These are phyloP conservation scores for Geranium rotundifolium DNA, from an alignment of 345 rosid species.

Conservation along the genomic window DNA sequence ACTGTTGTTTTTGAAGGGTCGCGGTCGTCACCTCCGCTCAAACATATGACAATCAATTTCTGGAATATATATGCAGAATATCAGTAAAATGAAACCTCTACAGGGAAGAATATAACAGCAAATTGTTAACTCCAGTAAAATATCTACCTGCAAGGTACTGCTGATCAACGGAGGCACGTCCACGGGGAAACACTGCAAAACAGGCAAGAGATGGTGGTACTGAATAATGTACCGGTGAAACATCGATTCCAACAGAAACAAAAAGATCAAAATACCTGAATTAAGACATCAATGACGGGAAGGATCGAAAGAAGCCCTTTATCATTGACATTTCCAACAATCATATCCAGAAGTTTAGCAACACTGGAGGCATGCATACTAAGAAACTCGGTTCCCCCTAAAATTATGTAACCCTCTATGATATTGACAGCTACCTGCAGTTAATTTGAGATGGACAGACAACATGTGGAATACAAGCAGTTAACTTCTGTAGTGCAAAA, in stretches of 20 bases:
- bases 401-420: constrained; percentile 61
- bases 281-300: constrained; percentile 77
- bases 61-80: constrained; percentile 18
- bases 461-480: too few relatives aligned
- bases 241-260: too few relatives aligned
- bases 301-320: constrained; percentile 65
- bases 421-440: constrained; percentile 77
- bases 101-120: background rate
- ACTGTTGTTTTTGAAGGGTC: constrained; percentile 83
- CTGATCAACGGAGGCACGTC: constrained; percentile 78
- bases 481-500: background rate
- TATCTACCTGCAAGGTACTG: constrained; percentile 69
- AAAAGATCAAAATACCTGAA: constrained; percentile 48
- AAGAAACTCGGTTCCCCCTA: constrained; percentile 78
- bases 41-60: constrained; percentile 77
- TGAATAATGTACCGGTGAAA: background rate
- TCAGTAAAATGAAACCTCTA: constrained; percentile 4
- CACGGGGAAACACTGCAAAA: constrained; percentile 68
- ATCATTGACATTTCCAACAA: constrained; percentile 90
- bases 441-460: constrained; percentile 4
- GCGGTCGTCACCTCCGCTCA: constrained; percentile 76
- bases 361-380: constrained; percentile 68
- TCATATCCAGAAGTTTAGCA: constrained; percentile 81
- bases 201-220: background rate
- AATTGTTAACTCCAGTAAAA: constrained; percentile 11